Evolutionary conservation across 805 yeast genomes (phyloP).

Genomic region (Sungouiozyma ichnusensis): DNA sequence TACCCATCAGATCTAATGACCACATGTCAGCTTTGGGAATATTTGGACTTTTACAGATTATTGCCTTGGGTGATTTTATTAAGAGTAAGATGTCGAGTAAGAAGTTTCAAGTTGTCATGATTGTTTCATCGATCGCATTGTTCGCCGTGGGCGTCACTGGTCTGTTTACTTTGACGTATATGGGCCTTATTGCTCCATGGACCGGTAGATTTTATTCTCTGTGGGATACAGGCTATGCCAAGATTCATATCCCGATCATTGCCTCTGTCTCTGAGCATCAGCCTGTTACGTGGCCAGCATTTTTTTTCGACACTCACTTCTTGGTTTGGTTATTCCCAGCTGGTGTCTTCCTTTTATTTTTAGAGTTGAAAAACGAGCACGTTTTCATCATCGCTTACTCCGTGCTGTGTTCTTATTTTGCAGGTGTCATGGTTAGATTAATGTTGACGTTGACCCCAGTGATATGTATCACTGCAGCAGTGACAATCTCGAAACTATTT

Average conservation of each 20-base stretch:
- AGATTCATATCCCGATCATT: slow-evolving; percentile 94
- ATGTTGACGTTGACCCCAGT: slow-evolving; percentile 96
- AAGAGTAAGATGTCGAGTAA: slow-evolving; percentile 59
- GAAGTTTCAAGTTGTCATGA: slow-evolving; percentile 61
- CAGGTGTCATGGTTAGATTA: slow-evolving; percentile 98
- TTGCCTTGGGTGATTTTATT: slow-evolving; percentile 74
- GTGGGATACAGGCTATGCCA: slow-evolving; percentile 97
- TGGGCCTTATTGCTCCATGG: slow-evolving; percentile 98
- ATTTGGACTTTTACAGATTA: slow-evolving; percentile 87
- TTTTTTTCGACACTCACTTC: slow-evolving; percentile 87
- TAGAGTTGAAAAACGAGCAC: slow-evolving; percentile 84
- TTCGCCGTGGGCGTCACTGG: slow-evolving; percentile 57
- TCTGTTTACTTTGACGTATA: slow-evolving; percentile 68
- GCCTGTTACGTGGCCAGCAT: slow-evolving; percentile 99
- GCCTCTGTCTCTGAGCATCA: slow-evolving; percentile 99
- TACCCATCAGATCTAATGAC: slow-evolving; percentile 93
- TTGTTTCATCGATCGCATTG: slow-evolving; percentile 47
- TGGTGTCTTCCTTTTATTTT: slow-evolving; percentile 84
- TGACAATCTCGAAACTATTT: slow-evolving; percentile 75
- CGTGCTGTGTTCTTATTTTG: slow-evolving; percentile 91
- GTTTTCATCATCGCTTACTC: slow-evolving; percentile 85
- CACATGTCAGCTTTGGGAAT: slow-evolving; percentile 98
- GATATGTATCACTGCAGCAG: slow-evolving; percentile 85
- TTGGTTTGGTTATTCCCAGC: slow-evolving; percentile 98
- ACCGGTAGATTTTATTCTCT: slow-evolving; percentile 96